Conservation (phyloP, 1,284 basidiomycete species). For the Serendipita sp. region DNA sequence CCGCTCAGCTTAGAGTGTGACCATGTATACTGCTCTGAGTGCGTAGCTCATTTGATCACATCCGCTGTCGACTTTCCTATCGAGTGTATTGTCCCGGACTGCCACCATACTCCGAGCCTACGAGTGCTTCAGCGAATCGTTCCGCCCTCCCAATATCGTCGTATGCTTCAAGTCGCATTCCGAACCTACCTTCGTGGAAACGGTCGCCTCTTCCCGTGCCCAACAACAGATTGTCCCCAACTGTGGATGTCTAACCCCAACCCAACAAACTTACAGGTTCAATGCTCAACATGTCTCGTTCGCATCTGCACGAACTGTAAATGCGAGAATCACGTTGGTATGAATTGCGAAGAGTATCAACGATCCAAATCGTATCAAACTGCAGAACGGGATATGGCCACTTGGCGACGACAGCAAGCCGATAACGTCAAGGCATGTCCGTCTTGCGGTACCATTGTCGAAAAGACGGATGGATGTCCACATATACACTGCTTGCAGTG, state of each 20-base stretch:
- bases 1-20: constrained; percentile 44
- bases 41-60: constrained; percentile 32
- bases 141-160: neutral
- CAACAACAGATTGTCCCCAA: constrained; percentile 58
- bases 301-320: constrained; percentile 55
- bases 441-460: constrained; percentile 48
- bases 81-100: neutral
- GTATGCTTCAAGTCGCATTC: neutral
- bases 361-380: neutral
- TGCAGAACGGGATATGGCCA: neutral
- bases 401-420: neutral
- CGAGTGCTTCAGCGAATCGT: neutral
- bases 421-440: constrained; percentile 51
- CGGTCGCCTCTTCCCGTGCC: constrained; percentile 28
- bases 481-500: constrained; percentile 60
- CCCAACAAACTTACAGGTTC: constrained; percentile 21
- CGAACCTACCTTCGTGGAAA: neutral
- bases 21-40: constrained; percentile 49
- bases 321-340: constrained; percentile 48
- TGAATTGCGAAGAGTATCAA: constrained; percentile 36
- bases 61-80: constrained; percentile 30
- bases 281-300: constrained; percentile 55
- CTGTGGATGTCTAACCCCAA: constrained; percentile 33
- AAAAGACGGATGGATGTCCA: constrained; percentile 57
- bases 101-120: neutral